Conservation (phyloP, 306 rosid species). For the Lagenaria siceraria region DNA sequence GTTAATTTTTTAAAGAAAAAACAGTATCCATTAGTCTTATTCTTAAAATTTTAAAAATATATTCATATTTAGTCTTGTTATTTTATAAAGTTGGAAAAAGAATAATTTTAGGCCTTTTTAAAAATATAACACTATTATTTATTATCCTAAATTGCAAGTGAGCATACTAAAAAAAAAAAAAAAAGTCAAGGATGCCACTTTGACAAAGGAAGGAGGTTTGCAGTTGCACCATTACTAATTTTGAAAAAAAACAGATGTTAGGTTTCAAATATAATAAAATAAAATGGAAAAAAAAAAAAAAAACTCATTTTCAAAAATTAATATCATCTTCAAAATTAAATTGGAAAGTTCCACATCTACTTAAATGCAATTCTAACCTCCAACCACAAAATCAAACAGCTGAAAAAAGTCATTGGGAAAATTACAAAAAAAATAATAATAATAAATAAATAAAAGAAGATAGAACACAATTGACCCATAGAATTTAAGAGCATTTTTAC, state of each 20-base stretch:
- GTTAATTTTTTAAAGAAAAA: too few species aligned
- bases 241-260: neutral
- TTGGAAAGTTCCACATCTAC: neutral
- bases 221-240: neutral
- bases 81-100: too few species aligned
- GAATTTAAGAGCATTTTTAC: too few species aligned
- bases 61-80: too few species aligned
- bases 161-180: neutral
- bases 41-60: too few species aligned
- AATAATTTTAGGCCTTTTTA: too few species aligned
- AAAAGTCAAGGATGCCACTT: neutral
- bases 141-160: neutral
- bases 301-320: neutral
- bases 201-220: neutral
- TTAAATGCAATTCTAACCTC: neutral
- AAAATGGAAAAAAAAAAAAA: neutral
- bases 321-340: neutral
- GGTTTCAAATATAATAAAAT: neutral
- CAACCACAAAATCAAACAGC: neutral
- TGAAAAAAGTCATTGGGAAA: too few species aligned
- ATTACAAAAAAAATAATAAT: too few species aligned
- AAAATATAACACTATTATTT: too few species aligned
- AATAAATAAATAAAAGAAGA: too few species aligned
- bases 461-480: too few species aligned
- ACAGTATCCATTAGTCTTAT: too few species aligned